Evolutionary conservation across 371 early-diverging fungal species (phyloP), one percentile per base, ranked within the genome.

Genomic region (Mucor sp.): DNA sequence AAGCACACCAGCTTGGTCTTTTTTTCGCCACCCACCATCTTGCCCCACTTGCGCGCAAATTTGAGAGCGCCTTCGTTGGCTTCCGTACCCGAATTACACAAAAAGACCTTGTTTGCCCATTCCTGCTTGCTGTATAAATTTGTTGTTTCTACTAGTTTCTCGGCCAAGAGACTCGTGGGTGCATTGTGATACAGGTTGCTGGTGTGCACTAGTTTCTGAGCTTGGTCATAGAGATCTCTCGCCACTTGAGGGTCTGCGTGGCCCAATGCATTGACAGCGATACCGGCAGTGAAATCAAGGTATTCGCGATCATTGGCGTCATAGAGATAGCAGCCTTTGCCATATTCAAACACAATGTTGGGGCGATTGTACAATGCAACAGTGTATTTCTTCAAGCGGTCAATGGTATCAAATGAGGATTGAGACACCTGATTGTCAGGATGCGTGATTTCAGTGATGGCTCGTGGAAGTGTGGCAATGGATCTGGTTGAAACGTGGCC

Each of bases 221-320:
- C 90, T 85, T 97, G 97, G 25, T 93, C 94, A 25, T 75, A 73
- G 14, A 97, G 69, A 9, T 88, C 84, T 4, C 83, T 71, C n/a
- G 87, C 82, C 0, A 97, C 85, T 37, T 88, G 85, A 9, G 84
- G 78, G 71, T 96, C 91, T 41, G 81, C 78, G 73, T 97, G 97
- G 5, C 97, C 97, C 2, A 97, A 80, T 43, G 97, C 95, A 60
- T 97, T 97, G 12, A 96, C 97, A 47, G 97, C 95, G 60, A 96
- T 97, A 11, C 97, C 97, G 1, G 95, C 91, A 1, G 90, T 90
- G 62, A 97, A 89, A 73, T 96, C 97, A 12, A 97, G 82, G 72
- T 90, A 97, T 58, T 79, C 76, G 27, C 90, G 87, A 63, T 87
- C 89, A n/a, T 77, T 78, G 1, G 84, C 76, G 72, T 95, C 96